phyloP scores from a whole-genome alignment of 768 basidiomycete genomes.

The Leccinum uliginosum region DNA sequence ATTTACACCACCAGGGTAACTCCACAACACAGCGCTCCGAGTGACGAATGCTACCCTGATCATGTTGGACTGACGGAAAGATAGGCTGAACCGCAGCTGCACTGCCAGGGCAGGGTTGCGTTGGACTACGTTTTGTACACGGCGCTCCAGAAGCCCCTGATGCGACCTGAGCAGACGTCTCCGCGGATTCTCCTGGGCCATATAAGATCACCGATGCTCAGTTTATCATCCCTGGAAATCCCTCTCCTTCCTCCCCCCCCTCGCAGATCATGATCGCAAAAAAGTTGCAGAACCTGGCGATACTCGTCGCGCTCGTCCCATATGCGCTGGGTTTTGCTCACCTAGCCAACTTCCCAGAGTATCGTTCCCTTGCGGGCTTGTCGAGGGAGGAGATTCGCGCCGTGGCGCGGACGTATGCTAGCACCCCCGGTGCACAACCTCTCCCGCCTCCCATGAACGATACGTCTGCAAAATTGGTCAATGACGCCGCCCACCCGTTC shows the following conservation, averaged over 20 bases:
- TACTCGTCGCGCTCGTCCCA: constrained; percentile 6
- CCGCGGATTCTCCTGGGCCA: background rate
- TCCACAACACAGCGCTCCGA: background rate
- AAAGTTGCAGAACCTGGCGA: constrained; percentile 5
- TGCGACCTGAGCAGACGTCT: background rate
- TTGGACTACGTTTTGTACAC: background rate
- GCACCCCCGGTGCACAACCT: constrained; percentile 22
- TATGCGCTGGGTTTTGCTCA: constrained; percentile 8
- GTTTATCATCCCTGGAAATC: no score
- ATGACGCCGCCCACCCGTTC: constrained; percentile 20
- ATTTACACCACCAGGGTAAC: background rate
- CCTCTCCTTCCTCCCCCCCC: background rate
- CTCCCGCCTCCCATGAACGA: constrained; percentile 21
- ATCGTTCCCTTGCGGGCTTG: constrained; percentile 21
- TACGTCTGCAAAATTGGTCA: constrained; percentile 21
- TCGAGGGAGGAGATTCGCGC: constrained; percentile 13
- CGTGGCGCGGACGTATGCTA: constrained; percentile 10
- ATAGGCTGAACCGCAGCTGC: background rate
- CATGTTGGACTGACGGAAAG: background rate
- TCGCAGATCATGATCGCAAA: background rate
- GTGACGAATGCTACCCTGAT: background rate
- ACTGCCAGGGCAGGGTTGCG: background rate
- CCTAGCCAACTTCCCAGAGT: constrained; percentile 14
- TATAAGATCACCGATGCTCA: constrained; percentile 2
- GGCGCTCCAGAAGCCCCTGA: background rate